Base-by-base conservation (phyloP, 306 rosid genomes). In the Luffa aegyptiaca region DNA sequence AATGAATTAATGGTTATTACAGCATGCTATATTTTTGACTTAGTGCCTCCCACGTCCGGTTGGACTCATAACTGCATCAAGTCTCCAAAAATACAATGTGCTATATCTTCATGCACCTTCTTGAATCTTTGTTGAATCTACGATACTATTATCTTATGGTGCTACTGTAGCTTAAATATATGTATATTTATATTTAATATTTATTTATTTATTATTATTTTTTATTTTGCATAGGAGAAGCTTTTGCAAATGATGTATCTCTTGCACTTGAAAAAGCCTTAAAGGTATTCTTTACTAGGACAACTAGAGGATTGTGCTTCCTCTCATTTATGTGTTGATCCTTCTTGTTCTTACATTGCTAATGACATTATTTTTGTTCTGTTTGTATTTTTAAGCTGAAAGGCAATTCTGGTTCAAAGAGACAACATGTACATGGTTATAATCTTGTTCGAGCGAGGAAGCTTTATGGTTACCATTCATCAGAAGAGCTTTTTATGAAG, bases 361-460 rank as follows among this genome's bases (percentile, higher is more conserved):
- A 52, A 66, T 45, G 53, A 35, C 52, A 14, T 58, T 11, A 36
- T 41, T 78, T 64, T 55, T 8, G 42, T 52, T 83, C 62, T 41
- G 42, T 59, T 59, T 77, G 61, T 79, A 77, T 72, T 77, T 61
- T 80, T 58, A 88, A 92, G 97, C 95, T 89, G 80, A 91, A 91
- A 86, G 90, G 93, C 4, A 77, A 85, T 79, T 87, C 87, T 81
- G 91, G 94, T 81, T 87, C 86, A 59, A 87, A 69, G 57, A 88
- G 96, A 61, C 96, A 90, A 62, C 90, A 94, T 80, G 92, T 92
- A 71, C 97, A 94, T 80, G 91, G 96, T 77, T 90, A 93, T 88
- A 90, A 91, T 81, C 88, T 94, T 83, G 97, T 94, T n/a, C 86
- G 92, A 78, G 98, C 96, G 46, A 90, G 53, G 88, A 94, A 72